A percentile compares a stretch with the other conserved stretches of the same genome.
Evolutionary conservation across 2,329 filamentous ascomycete genomes (phyloP).

Genomic region (Scolecobasidium constrictum): DNA sequence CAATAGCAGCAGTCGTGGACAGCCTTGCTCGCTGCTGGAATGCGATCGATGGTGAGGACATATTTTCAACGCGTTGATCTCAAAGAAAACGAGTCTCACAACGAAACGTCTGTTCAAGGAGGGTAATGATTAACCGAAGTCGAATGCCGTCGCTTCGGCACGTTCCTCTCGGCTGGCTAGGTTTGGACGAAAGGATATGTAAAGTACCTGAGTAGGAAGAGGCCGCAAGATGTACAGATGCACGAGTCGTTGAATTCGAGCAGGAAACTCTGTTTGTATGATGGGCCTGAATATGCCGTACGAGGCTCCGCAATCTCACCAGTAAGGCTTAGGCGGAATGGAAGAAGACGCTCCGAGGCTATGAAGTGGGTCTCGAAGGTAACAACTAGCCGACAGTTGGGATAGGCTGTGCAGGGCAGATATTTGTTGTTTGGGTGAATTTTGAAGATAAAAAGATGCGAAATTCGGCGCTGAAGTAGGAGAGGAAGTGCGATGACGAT

Average conservation of each 20-base stretch:
- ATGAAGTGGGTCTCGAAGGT: not conserved
- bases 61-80: too few species aligned
- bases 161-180: not conserved
- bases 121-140: too few species aligned
- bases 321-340: not conserved
- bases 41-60: not conserved
- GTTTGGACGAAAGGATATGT: not conserved
- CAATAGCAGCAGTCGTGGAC: not conserved
- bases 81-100: not conserved
- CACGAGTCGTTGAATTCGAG: not conserved
- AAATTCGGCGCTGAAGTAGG: too few species aligned
- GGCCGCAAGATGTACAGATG: not conserved
- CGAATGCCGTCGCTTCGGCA: too few species aligned
- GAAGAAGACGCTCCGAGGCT: not conserved
- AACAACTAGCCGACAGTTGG: not conserved
- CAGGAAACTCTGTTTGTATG: not conserved
- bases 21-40: not conserved
- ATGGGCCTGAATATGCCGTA: not conserved
- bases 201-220: too few species aligned
- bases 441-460: too few species aligned
- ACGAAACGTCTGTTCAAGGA: too few species aligned
- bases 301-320: not conserved
- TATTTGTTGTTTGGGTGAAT: too few species aligned
- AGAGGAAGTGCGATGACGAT: too few species aligned
- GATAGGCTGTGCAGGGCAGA: not conserved